Evolutionary conservation across 106 monocot genomes (phyloP).

Genomic region (Posidonia australis): DNA sequence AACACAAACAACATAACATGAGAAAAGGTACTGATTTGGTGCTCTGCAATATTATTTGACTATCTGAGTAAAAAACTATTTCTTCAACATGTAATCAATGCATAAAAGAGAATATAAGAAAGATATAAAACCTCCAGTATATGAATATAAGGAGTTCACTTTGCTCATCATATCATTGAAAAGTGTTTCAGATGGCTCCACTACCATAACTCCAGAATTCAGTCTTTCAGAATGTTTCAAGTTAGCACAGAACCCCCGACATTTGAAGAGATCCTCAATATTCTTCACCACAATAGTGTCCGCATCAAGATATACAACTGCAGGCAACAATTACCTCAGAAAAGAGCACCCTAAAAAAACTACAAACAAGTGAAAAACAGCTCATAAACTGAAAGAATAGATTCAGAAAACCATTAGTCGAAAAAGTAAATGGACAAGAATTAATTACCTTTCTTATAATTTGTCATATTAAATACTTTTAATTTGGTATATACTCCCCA

Average conservation of each 20-base stretch:
- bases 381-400: not conserved
- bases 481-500: constrained; percentile 99
- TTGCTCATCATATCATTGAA: constrained; percentile 93
- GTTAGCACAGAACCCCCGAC: constrained; percentile 91
- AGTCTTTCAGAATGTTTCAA: constrained; percentile 97
- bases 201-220: constrained; percentile 99
- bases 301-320: constrained; percentile 99
- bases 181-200: constrained; percentile 79
- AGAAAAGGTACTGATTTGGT: too few relatives aligned
- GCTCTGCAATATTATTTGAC: too few relatives aligned
- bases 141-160: constrained; percentile 68
- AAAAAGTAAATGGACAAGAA: not conserved
- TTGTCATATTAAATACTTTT: constrained; percentile 92
- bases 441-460: constrained; percentile 81
- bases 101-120: not conserved
- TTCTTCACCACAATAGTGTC: constrained; percentile 92
- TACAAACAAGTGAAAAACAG: not conserved
- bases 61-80: too few relatives aligned
- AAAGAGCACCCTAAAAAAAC: not conserved
- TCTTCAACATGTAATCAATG: not conserved
- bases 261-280: constrained; percentile 95
- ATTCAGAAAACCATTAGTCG: not conserved
- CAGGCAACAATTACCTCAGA: constrained; percentile 3
- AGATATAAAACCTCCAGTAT: constrained; percentile 80
- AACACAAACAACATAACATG: too few relatives aligned